Conservation (phyloP, 352 stramenopile genomes). For the Pythium monospermum region DNA sequence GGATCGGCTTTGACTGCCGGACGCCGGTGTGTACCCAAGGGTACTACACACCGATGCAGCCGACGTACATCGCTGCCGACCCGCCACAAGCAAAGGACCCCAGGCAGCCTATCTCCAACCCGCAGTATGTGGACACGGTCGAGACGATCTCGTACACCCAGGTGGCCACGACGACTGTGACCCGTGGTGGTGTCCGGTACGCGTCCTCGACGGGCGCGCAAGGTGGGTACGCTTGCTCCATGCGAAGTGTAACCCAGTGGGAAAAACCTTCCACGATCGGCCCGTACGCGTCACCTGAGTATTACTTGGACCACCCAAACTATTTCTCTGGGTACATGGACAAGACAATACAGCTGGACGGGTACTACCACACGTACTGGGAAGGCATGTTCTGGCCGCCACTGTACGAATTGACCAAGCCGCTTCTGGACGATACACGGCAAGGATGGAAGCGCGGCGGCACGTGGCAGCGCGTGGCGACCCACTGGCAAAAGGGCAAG, state of each 20-base stretch:
- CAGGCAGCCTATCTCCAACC: slow-evolving; percentile 59
- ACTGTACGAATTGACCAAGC: slow-evolving; percentile 82
- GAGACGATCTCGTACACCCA: slow-evolving; percentile 52
- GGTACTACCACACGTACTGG: slow-evolving; percentile 86
- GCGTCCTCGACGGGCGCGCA: slow-evolving; percentile 38
- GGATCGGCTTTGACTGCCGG: slow-evolving; percentile 96
- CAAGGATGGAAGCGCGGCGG: slow-evolving; percentile 88
- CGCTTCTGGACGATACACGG: slow-evolving; percentile 88
- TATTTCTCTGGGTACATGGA: slow-evolving; percentile 97
- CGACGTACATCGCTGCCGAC: slow-evolving; percentile 72
- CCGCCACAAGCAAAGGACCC: slow-evolving; percentile 34
- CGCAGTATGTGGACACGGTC: slow-evolving; percentile 44
- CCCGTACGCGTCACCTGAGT: slow-evolving; percentile 47
- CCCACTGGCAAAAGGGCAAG: slow-evolving; percentile 89
- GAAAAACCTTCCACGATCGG: slow-evolving; percentile 79
- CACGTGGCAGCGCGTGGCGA: slow-evolving; percentile 53
- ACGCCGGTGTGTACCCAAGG: slow-evolving; percentile 92
- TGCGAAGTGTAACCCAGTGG: slow-evolving; percentile 91
- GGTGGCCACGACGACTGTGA: slow-evolving; percentile 30
- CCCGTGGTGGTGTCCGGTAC: slow-evolving; percentile 54
- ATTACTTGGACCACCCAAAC: slow-evolving; percentile 92
- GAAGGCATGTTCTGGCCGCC: slow-evolving; percentile 88
- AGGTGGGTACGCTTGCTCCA: slow-evolving; percentile 94
- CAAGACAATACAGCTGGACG: slow-evolving; percentile 66
- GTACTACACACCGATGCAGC: slow-evolving; percentile 86